phyloP scores from a whole-genome alignment of 768 basidiomycete species.

The Panellus pusillus region DNA sequence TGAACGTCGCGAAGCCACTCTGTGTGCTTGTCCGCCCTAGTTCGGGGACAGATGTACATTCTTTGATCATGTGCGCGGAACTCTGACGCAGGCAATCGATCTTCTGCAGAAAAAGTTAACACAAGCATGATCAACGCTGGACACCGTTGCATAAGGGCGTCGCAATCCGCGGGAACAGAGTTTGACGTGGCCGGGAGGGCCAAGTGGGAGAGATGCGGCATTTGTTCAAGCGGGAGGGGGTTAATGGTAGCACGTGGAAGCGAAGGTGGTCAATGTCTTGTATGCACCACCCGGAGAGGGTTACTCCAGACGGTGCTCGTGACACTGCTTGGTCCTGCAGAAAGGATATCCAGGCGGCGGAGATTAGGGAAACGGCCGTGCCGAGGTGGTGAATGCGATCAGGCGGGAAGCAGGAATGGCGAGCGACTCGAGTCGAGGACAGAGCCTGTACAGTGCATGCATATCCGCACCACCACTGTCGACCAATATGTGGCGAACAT shows the following conservation, averaged over 20 bases:
- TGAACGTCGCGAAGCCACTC: slow-evolving; percentile 4
- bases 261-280: background rate
- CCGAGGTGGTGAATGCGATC: background rate
- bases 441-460: background rate
- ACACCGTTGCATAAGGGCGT: background rate
- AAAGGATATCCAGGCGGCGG: background rate
- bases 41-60: background rate
- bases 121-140: background rate
- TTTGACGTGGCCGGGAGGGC: background rate
- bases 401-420: slow-evolving; percentile 1
- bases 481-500: background rate
- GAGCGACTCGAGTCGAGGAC: background rate
- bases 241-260: background rate
- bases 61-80: background rate
- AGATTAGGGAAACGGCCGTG: background rate
- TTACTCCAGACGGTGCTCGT: background rate
- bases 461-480: slow-evolving; percentile 2
- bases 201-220: background rate
- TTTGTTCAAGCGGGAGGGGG: background rate
- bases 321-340: background rate
- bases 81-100: background rate
- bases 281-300: background rate
- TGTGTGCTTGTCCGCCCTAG: background rate
- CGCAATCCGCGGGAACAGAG: background rate
- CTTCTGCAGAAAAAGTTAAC: background rate